Percentiles rank a stretch among this genome's conserved stretches.
These are phyloP conservation scores for Phylloporus sp. DNA, from an alignment of 768 basidiomycete genomes.

Conservation along the genomic window DNA sequence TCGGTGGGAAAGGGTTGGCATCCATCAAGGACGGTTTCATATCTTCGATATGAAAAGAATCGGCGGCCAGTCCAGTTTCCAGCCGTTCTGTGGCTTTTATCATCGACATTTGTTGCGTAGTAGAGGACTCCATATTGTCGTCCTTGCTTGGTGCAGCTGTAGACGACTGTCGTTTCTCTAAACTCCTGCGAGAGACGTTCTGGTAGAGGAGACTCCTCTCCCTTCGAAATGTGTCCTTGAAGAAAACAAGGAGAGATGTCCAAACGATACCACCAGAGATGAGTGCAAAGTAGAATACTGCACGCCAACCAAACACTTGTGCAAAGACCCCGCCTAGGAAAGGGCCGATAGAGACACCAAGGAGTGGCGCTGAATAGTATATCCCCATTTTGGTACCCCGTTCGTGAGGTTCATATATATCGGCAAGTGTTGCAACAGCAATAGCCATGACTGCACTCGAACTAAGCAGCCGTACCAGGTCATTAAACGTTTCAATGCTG, in stretches of 20 bases:
- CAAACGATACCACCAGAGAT: constrained; percentile 56
- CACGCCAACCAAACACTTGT: constrained; percentile 70
- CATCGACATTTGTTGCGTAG: background rate
- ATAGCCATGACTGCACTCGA: constrained; percentile 66
- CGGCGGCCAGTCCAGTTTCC: background rate
- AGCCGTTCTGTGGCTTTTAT: background rate
- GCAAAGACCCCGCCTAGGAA: constrained; percentile 70
- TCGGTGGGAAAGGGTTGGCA: constrained; percentile 67
- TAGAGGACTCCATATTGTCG: background rate
- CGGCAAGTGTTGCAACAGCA: constrained; percentile 68
- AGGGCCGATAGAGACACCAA: constrained; percentile 67
- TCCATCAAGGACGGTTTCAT: constrained; percentile 61
- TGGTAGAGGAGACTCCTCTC: constrained; percentile 83
- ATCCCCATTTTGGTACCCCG: constrained; percentile 79
- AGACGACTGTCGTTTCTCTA: background rate
- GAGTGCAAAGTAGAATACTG: constrained; percentile 80
- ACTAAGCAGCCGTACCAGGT: constrained; percentile 26
- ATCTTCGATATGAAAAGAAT: constrained; percentile 16
- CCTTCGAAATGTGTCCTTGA: constrained; percentile 79
- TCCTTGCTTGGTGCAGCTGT: background rate
- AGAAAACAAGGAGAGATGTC: constrained; percentile 57
- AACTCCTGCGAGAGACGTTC: constrained; percentile 40
- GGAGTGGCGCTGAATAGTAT: constrained; percentile 74
- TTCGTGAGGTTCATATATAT: constrained; percentile 72
- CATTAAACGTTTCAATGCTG: background rate